These are phyloP conservation scores for Murraya paniculata DNA, from an alignment of 345 rosid genomes.

Conservation along the genomic window DNA sequence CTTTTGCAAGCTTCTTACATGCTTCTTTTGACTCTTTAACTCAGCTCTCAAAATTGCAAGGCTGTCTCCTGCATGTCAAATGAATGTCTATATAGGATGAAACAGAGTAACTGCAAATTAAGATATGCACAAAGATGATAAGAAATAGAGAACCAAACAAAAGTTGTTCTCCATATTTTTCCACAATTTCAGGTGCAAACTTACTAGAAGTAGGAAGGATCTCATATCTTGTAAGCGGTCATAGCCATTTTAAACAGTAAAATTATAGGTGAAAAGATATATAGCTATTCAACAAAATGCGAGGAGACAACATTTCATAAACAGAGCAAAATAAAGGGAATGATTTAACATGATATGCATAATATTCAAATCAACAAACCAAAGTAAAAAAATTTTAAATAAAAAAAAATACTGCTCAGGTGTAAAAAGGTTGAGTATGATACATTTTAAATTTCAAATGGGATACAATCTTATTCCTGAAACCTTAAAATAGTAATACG, in stretches of 20 bases:
- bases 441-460: not conserved
- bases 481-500: not conserved
- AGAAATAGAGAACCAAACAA: not conserved
- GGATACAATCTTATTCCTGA: not conserved
- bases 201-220: not conserved
- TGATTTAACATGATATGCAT: not conserved
- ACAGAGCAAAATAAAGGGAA: not conserved
- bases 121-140: not conserved
- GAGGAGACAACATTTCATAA: conserved; percentile 6
- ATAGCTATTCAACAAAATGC: not conserved
- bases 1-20: conserved; percentile 83
- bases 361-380: not conserved
- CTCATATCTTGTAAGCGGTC: not conserved
- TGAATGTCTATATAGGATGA: not conserved
- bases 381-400: not conserved
- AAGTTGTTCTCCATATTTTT: not conserved
- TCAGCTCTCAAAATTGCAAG: conserved; percentile 86
- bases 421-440: not conserved
- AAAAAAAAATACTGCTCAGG: not conserved
- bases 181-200: not conserved
- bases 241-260: conserved; percentile 1
- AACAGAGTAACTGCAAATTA: not conserved
- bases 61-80: conserved; percentile 64
- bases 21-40: conserved; percentile 86
- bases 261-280: conserved; percentile 8